Evolutionary conservation across 129 eudicot genomes (phyloP), one percentile per base, ranked within the genome.

Genomic region (carrot (Daucus carota)): DNA sequence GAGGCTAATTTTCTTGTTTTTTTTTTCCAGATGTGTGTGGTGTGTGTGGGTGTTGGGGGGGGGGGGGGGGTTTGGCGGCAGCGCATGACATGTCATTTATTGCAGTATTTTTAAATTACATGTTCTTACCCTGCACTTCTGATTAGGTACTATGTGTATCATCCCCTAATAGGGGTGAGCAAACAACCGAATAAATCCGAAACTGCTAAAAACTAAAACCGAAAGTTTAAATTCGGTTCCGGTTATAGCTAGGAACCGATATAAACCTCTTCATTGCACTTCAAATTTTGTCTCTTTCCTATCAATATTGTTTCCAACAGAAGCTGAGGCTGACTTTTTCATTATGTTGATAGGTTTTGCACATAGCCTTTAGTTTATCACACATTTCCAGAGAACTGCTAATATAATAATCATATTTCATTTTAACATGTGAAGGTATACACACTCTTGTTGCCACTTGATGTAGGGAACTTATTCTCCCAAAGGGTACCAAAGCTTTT

Each of bases 401-500:
- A 6, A 13, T 12, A 29, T 13, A 11, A 29, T 63, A 22, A 12
- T 29, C 40, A 63, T 63, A n/a, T n/a, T n/a, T n/a, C n/a, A 22
- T 54, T 52, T 54, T n/a, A 8, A 22, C 62, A 22, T 22, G 29
- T 57, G 31, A 50, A 50, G 59, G 11, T 50, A 20, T n/a, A 57
- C 65, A 57, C 65, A 57, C 29, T 16, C 38, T 29, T 63, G 9
- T 32, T 28, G 70, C 22, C 40, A 63, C 70, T 26, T 63, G 31
- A 59, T 60, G 40, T 63, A 29, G 20, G 70, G 36, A 63, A 63
- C 70, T 63, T 63, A 63, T 63, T 63, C 65, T 26, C 15, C 65
- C 22, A n/a, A n/a, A 57, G 13, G 70, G 22, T 26, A 63, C 36
- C 34, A 63, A 38, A 26, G 38, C 38, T 31, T 12, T 63, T 31